Percentiles rank a stretch among this genome's conserved stretches.
Conservation (phyloP, 2,329 filamentous ascomycete species). For the Pseudogymnoascus sp. region DNA sequence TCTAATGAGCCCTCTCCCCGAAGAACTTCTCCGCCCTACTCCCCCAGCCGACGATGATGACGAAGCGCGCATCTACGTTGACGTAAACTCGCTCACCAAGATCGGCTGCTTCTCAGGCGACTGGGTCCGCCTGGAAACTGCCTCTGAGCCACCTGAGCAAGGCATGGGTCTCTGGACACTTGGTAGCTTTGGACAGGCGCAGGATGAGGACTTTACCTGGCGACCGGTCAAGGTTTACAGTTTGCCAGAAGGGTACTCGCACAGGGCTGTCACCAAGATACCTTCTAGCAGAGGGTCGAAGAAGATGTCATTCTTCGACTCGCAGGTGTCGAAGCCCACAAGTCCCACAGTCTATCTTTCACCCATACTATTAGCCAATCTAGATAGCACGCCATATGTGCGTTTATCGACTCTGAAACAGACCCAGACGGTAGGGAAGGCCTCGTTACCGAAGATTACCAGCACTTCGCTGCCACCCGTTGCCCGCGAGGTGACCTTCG, state of each 20-base stretch:
- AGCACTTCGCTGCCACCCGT: constrained; percentile 48
- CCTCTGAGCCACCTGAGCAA: constrained; percentile 62
- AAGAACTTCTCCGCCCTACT: constrained; percentile 76
- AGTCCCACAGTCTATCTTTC: constrained; percentile 66
- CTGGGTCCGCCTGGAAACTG: constrained; percentile 79
- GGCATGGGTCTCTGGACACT: constrained; percentile 55
- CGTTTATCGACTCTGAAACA: constrained; percentile 64
- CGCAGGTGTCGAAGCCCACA: constrained; percentile 53
- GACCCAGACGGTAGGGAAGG: constrained; percentile 36
- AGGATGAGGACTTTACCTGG: constrained; percentile 59
- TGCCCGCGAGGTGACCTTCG: constrained; percentile 70
- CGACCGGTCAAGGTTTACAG: constrained; percentile 83
- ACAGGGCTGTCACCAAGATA: constrained; percentile 52
- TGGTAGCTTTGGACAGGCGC: constrained; percentile 54
- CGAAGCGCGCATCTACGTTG: constrained; percentile 81
- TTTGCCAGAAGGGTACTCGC: constrained; percentile 65
- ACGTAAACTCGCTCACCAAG: constrained; percentile 74
- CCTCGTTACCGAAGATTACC: constrained; percentile 47
- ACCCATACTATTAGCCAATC: constrained; percentile 77
- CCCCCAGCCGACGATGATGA: constrained; percentile 73
- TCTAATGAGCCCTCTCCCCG: constrained; percentile 60
- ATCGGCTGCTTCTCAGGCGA: constrained; percentile 96
- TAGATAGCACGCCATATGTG: constrained; percentile 70
- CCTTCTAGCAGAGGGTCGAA: constrained; percentile 44
- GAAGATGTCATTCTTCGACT: constrained; percentile 56